Evolutionary conservation across 371 early-diverging fungal species (phyloP), one percentile per base, ranked within the genome.

Genomic region (Mucor velutinosus): DNA sequence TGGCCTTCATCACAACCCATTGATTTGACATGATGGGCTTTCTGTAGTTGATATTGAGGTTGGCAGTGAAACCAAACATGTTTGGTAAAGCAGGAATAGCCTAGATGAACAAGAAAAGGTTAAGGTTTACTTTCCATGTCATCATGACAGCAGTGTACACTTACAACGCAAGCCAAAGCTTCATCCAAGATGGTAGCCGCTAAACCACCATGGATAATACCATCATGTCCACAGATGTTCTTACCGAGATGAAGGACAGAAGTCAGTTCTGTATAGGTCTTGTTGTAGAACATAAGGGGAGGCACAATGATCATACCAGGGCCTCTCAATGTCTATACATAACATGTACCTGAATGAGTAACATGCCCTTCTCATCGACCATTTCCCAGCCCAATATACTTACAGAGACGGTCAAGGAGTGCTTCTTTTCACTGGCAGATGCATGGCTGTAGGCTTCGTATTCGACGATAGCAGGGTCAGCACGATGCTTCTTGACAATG

Each of bases 171-270:
- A 19, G 82, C 84, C 17, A 85, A 75, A 14, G 67, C 74, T 62
- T 90, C 92, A 76, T 93, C 94, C 39, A 93, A 78, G 47, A 94
- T 64, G 7, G 92, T 91, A 0, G 89, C 91, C 67, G 89, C 82
- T 21, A 92, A 73, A 35, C 94, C 94, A 15, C 93, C 93, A 65
- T 93, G 94, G 29, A 93, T 85, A 70, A 93, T 89, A 27, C 87
- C 85, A 33, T 89, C 87, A 73, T 92, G 93, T 6, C 93, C 93
- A 62, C 92, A 92, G 2, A 77, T 33, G 8, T 80, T 72, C 14
- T 65, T 74, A 19, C 83, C 83, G n/a, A 83, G 69, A 64, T 83
- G 83, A 29, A 76, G 57, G 5, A 79, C 74, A 32, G 60, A 64
- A 1, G 71, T 71, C 7, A 71, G 60, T 64, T 83, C 74, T 15